Evolutionary conservation across 2,329 filamentous ascomycete genomes (phyloP), one percentile per base, ranked within the genome.

Genomic region (Emergomyces orientalis): DNA sequence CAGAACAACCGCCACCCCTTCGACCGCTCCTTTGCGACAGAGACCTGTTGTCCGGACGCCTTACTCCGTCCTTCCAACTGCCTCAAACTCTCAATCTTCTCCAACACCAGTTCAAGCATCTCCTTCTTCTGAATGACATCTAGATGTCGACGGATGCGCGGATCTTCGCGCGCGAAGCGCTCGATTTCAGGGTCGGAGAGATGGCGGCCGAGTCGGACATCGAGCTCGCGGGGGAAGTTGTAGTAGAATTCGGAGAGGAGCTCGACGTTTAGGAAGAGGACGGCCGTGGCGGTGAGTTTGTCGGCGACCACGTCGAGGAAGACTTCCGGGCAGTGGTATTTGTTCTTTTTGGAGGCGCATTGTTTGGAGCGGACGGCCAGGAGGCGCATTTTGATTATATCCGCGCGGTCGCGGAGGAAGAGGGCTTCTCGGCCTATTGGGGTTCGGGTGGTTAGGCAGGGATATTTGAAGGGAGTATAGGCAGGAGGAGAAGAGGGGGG

Each of bases 231-330:
- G 0, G 94, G 94, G 76, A 99, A 99, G 73, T 94, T 91, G 78
- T 97, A 96, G 79, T 96, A 97, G 74, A 97, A 99, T 72, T 99
- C 96, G 1, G 90, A 93, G 22, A 99, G 84, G 25, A 99, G 83
- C 78, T 99, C 95, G 13, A 97, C 94, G 71, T 99, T 97, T 37
- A 99, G 84, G 81, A 99, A 99, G 0, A 99, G 85, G 9, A 99
- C 94, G 1, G 94, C 93, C 0, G 94, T 99, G 1, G 91, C 88
- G 2, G 93, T 95, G 58, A 99, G 84, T 77, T 97, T 97, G 68
- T 92, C 90, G 1, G 94, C 92, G 1, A 96, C 94, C 2, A 95
- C 91, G 71, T 99, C 92, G n/a, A 99, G 85, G 80, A 99, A 99
- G 19, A 99, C 85, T 74, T 99, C 94, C 0, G 94, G 94, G 72